Conservation (phyloP, 192 early-diverging fungal species). For the Ambispora gerdemannii region DNA sequence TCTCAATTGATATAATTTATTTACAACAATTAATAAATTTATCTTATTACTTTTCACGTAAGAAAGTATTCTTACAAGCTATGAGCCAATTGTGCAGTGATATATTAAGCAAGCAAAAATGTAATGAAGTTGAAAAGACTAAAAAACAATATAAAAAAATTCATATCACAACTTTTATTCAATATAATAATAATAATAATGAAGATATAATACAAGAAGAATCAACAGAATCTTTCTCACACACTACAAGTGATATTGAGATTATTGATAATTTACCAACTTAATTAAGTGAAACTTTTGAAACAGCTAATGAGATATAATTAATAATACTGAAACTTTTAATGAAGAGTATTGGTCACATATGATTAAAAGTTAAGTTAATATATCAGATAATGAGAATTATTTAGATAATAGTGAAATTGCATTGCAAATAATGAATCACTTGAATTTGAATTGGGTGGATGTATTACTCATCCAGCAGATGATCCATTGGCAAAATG, state of each 20-base stretch:
- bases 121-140: not conserved
- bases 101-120: conserved; percentile 17
- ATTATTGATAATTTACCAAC: not conserved
- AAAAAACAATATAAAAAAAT: not conserved
- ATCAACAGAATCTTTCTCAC: not conserved
- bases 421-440: not conserved
- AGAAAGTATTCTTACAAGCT: not conserved
- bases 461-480: conserved; percentile 6
- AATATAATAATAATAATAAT: not conserved
- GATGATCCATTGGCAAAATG: conserved; percentile 23
- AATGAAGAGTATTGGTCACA: not conserved
- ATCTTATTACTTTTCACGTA: not conserved
- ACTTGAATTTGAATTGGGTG: conserved; percentile 7
- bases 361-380: not conserved
- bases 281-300: not conserved
- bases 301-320: not conserved
- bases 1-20: no score
- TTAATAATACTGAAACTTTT: not conserved
- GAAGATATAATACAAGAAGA: not conserved
- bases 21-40: no score
- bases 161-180: conserved; percentile 1
- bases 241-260: not conserved
- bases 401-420: conserved; percentile 6
- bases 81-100: conserved; percentile 18
- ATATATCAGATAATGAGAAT: conserved; percentile 1